These are phyloP conservation scores for Colletotrichum abscissum DNA, from an alignment of 2,329 filamentous ascomycete species.

Conservation along the genomic window DNA sequence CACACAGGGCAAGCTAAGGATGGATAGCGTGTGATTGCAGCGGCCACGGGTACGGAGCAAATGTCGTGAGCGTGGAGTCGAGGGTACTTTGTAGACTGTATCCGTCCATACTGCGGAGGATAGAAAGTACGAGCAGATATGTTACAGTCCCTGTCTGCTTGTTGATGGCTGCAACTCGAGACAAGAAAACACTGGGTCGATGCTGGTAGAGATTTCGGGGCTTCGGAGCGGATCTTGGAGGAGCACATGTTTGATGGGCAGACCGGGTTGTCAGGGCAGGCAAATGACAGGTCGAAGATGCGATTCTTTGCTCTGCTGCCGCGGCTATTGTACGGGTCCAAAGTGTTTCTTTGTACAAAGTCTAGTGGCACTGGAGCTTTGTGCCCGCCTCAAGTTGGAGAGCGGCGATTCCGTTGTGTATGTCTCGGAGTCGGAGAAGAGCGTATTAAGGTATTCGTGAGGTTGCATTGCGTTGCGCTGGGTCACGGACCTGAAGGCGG, in stretches of 20 bases:
- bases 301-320: constrained; percentile 10
- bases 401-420: not conserved
- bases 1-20: constrained; percentile 22
- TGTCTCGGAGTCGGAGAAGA: not conserved
- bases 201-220: constrained; percentile 20
- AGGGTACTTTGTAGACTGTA: not conserved
- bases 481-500: not conserved
- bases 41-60: constrained; percentile 23
- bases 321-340: constrained; percentile 6
- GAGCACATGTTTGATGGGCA: constrained; percentile 24
- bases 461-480: not conserved
- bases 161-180: constrained; percentile 32
- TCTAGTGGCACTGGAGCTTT: constrained; percentile 1
- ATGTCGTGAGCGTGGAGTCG: constrained; percentile 34
- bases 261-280: constrained; percentile 20
- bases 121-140: not conserved
- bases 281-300: constrained; percentile 15
- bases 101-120: not conserved
- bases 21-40: constrained; percentile 33
- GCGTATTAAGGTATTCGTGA: not conserved
- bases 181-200: constrained; percentile 9
- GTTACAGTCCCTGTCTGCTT: constrained; percentile 17
- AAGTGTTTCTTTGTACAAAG: constrained; percentile 1
- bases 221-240: constrained; percentile 29
- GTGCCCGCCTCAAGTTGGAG: constrained; percentile 12